phyloP scores from a whole-genome alignment of 2,329 filamentous ascomycete species.

The Aspergillus pseudonomiae region DNA sequence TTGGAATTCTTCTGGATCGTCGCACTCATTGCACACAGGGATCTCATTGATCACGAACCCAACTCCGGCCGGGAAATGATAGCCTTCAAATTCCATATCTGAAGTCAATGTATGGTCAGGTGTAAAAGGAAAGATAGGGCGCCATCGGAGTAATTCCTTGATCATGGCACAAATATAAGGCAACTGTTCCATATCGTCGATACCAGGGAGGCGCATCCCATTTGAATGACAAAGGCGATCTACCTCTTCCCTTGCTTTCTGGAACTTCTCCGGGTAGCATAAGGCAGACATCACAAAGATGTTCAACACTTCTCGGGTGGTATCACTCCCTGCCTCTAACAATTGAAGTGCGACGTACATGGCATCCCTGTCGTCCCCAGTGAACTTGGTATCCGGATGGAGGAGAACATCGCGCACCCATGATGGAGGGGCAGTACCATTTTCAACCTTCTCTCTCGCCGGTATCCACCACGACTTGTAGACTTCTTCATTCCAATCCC shows the following conservation, averaged over 20 bases:
- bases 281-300: constrained; percentile 35
- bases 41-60: constrained; percentile 38
- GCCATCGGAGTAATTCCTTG: constrained; percentile 35
- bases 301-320: constrained; percentile 42
- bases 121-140: constrained; percentile 31
- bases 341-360: constrained; percentile 46
- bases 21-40: constrained; percentile 34
- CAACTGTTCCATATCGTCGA: constrained; percentile 28
- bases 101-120: constrained; percentile 28
- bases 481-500: constrained; percentile 37
- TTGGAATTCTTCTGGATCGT: constrained; percentile 33
- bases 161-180: constrained; percentile 30
- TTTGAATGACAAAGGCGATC: neutral
- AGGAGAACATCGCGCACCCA: constrained; percentile 41
- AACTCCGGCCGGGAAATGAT: constrained; percentile 32
- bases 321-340: constrained; percentile 51
- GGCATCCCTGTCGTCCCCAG: constrained; percentile 38
- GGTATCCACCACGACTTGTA: constrained; percentile 41
- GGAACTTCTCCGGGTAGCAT: constrained; percentile 26
- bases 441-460: constrained; percentile 26
- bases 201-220: constrained; percentile 18
- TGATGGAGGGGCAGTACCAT: constrained; percentile 36
- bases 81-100: constrained; percentile 34
- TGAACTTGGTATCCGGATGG: constrained; percentile 31
- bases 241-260: constrained; percentile 23